phyloP scores from a whole-genome alignment of 2,329 filamentous ascomycete genomes.

The Aspergillus texensis region DNA sequence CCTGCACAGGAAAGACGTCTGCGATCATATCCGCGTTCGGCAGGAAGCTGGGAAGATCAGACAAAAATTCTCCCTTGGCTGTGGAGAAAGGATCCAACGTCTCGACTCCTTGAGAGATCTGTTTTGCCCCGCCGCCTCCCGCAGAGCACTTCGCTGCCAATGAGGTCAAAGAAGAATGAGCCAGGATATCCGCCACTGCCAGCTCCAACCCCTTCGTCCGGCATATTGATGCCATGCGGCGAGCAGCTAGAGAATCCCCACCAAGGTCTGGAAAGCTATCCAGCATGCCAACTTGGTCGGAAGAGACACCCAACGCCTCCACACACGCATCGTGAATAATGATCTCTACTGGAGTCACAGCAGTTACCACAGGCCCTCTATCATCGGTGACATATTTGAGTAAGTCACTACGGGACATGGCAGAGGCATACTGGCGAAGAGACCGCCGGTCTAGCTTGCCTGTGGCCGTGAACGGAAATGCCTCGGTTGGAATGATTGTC shows the following conservation, averaged over 20 bases:
- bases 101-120: no score
- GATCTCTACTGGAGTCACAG: no score
- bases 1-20: not conserved
- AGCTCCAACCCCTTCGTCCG: not conserved
- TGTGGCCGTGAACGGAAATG: slow-evolving; percentile 23
- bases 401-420: no score
- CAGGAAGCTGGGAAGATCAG: not conserved
- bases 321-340: no score
- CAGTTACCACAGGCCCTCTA: no score
- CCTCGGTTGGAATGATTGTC: slow-evolving; percentile 18
- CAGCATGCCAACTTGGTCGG: no score
- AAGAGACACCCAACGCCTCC: no score
- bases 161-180: not conserved
- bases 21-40: not conserved
- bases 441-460: slow-evolving; percentile 36
- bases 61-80: not conserved
- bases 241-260: not conserved
- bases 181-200: not conserved
- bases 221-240: not conserved
- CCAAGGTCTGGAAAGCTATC: not conserved
- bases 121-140: no score
- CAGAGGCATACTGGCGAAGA: no score
- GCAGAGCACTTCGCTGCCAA: not conserved
- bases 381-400: no score
- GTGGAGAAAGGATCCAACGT: not conserved